Evolutionary conservation across 2,329 filamentous ascomycete genomes (phyloP).

Genomic region (Claviceps sp.): DNA sequence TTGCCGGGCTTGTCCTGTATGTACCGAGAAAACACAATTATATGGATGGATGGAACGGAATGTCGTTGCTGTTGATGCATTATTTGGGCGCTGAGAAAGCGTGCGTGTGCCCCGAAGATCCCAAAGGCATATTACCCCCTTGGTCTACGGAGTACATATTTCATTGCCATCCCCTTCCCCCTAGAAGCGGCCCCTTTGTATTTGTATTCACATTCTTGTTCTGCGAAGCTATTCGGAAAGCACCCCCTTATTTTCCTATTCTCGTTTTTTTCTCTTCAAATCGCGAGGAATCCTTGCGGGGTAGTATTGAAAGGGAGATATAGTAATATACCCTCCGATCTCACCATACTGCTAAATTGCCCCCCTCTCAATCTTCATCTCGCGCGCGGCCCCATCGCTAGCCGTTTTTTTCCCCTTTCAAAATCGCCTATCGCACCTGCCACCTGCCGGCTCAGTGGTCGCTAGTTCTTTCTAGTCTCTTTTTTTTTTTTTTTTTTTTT

Average conservation of each 20-base stretch:
- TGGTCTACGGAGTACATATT: no score
- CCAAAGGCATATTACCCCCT: no score
- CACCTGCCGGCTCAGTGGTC: conserved; percentile 1
- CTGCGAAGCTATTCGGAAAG: neutral
- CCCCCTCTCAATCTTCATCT: neutral
- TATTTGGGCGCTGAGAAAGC: no score
- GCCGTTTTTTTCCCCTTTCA: neutral
- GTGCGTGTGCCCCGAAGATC: no score
- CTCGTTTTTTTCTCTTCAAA: neutral
- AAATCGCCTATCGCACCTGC: neutral
- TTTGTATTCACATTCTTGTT: neutral
- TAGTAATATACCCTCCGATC: neutral
- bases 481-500: neutral
- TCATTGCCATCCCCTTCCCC: no score
- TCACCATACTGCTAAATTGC: no score
- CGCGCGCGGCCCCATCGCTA: neutral
- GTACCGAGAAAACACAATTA: no score
- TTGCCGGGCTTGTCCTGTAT: no score
- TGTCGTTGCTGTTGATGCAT: no score
- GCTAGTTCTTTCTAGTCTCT: conserved; percentile 3
- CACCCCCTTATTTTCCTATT: neutral
- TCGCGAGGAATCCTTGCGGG: conserved; percentile 4
- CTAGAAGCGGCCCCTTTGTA: neutral
- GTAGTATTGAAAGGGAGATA: conserved; percentile 5
- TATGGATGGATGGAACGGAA: no score